These are phyloP conservation scores for Nemophila menziesii DNA, from an alignment of 257 asterid genomes.

Conservation along the genomic window DNA sequence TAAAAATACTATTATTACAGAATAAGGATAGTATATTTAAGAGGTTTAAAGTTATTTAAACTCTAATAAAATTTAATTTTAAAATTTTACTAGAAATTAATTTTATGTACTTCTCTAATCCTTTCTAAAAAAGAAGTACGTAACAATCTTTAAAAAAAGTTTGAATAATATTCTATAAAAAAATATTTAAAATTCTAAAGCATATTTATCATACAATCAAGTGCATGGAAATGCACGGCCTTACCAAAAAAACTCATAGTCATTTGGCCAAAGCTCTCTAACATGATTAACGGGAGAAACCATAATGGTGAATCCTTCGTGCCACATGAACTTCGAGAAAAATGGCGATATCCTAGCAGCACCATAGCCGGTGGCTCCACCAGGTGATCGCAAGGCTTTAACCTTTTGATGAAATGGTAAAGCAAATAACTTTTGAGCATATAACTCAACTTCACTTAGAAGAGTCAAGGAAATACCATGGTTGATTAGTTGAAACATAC, in stretches of 20 bases:
- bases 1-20: not conserved
- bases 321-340: constrained; percentile 65
- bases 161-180: too few relatives aligned
- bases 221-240: constrained; percentile 23
- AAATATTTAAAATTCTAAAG: too few relatives aligned
- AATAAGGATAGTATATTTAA: too few relatives aligned
- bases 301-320: constrained; percentile 76
- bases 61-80: too few relatives aligned
- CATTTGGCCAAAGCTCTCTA: constrained; percentile 56
- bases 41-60: too few relatives aligned
- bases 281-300: constrained; percentile 65
- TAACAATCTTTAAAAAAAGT: not conserved
- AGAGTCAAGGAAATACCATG: constrained; percentile 34
- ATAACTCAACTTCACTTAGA: constrained; percentile 37
- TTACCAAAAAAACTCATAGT: constrained; percentile 46
- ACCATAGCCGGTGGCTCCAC: constrained; percentile 72
- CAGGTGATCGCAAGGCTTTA: constrained; percentile 34
- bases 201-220: not conserved
- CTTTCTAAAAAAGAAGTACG: not conserved
- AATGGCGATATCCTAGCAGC: constrained; percentile 55
- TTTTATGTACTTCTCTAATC: too few relatives aligned
- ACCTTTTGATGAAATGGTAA: constrained; percentile 37
- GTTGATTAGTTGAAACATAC: constrained; percentile 45
- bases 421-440: constrained; percentile 30
- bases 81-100: not conserved